A percentile compares a stretch with the other conserved stretches of the same genome.
Evolutionary conservation across 2,329 filamentous ascomycete genomes (phyloP).

Genomic region (Plenodomus biglobosus): DNA sequence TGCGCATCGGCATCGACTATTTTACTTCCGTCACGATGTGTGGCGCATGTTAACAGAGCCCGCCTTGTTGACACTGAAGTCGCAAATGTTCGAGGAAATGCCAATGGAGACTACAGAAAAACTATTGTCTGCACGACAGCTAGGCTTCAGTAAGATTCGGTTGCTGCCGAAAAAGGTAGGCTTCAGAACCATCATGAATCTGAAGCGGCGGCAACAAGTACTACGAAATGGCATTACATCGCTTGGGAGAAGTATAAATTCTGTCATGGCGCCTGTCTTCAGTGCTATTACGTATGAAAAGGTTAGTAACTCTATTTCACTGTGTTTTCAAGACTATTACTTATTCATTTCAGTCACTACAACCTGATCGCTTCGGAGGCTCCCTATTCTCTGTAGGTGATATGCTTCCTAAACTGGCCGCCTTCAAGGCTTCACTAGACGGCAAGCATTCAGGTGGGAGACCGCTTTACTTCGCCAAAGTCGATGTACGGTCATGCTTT

Average conservation of each 20-base stretch:
- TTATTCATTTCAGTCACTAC: slow-evolving; percentile 27
- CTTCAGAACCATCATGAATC: slow-evolving; percentile 83
- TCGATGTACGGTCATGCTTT: slow-evolving; percentile 90
- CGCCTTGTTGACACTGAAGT: slow-evolving; percentile 66
- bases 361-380: slow-evolving; percentile 67
- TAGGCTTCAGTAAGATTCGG: slow-evolving; percentile 78
- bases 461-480: slow-evolving; percentile 81
- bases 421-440: slow-evolving; percentile 61
- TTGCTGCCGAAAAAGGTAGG: slow-evolving; percentile 78
- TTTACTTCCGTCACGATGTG: slow-evolving; percentile 92
- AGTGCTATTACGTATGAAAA: slow-evolving; percentile 78
- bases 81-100: slow-evolving; percentile 77
- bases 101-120: slow-evolving; percentile 57
- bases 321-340: neutral
- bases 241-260: slow-evolving; percentile 68
- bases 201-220: slow-evolving; percentile 65
- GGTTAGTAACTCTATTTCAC: slow-evolving; percentile 45
- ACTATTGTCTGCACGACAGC: slow-evolving; percentile 61
- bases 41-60: slow-evolving; percentile 80
- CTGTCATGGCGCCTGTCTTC: slow-evolving; percentile 70
- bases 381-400: slow-evolving; percentile 80
- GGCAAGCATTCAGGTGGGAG: slow-evolving; percentile 36
- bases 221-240: slow-evolving; percentile 55
- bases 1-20: slow-evolving; percentile 74
- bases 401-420: slow-evolving; percentile 71